These are phyloP conservation scores for Terfezia claveryi DNA, from an alignment of 495 filamentous ascomycete species.

Conservation along the genomic window DNA sequence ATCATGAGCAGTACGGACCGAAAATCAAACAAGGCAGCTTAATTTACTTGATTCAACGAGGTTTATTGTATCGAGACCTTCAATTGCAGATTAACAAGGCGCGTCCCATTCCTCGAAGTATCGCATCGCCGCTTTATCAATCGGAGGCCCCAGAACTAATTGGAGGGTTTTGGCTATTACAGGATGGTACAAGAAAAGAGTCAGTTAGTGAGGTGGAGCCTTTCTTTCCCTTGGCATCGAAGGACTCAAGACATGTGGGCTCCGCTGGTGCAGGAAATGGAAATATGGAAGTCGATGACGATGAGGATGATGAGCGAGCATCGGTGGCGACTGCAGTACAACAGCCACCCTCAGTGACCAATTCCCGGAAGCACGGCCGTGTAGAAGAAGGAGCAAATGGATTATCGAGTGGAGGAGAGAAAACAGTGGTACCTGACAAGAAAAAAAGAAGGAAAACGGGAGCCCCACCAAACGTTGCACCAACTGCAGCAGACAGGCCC, in stretches of 20 bases:
- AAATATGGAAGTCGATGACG: slow-evolving; percentile 5
- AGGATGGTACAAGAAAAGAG: slow-evolving; percentile 17
- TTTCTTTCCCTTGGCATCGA: slow-evolving; percentile 9
- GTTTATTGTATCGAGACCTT: slow-evolving; percentile 16
- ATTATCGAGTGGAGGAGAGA: slow-evolving; percentile 2
- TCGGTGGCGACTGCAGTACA: slow-evolving; percentile 8
- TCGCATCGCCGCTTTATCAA: slow-evolving; percentile 8
- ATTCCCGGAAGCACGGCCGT: slow-evolving; percentile 15
- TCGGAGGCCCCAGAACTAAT: slow-evolving; percentile 12
- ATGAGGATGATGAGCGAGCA: slow-evolving; percentile 14
- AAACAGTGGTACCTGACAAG: not conserved
- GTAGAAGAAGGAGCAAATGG: slow-evolving; percentile 17
- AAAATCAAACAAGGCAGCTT: slow-evolving; percentile 8
- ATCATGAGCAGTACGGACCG: slow-evolving; percentile 6
- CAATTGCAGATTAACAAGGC: slow-evolving; percentile 18
- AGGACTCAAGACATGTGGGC: slow-evolving; percentile 14
- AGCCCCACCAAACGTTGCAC: not conserved
- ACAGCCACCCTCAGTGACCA: slow-evolving; percentile 9
- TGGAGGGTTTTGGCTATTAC: slow-evolving; percentile 11
- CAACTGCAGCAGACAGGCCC: not conserved
- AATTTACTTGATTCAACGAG: slow-evolving; percentile 17
- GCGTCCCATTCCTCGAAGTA: slow-evolving; percentile 11
- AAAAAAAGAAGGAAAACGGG: slow-evolving; percentile 17
- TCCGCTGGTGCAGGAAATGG: slow-evolving; percentile 9
- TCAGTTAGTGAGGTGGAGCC: slow-evolving; percentile 13